Base-by-base conservation (phyloP, 331 rosid species). In the Pyrus hybrid region DNA sequence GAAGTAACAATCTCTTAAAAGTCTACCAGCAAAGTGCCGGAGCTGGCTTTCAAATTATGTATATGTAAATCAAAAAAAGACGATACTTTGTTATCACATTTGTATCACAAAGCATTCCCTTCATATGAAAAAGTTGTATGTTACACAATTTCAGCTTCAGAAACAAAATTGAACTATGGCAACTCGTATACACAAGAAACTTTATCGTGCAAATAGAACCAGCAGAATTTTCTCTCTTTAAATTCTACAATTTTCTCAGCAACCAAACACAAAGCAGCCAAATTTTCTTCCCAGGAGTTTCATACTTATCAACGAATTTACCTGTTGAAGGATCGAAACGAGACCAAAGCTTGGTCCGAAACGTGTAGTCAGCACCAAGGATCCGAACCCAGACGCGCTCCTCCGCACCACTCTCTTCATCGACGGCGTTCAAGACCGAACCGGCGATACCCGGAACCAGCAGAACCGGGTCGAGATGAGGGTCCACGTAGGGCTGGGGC, bases 381-480 rank as follows among this genome's bases (percentile, higher is more conserved):
- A 94, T 87, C 53, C 97, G 85, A 78, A 94, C 93, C 99, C 99
- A 94, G 80, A 94, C 86, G 57, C 99, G 86, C 70, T 91, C 99
- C 75, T 83, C 86, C 28, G 37, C 79, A 23, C 91, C 97, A 20
- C 79, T 87, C 33, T 67, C 68, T 7, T 76, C 79, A 63, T 79
- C 82, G 0, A 92, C 92, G 32, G 96, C 91, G 75, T 86, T 77
- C 80, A 94, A 63, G 1, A 94, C 79, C 49, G 99, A 88, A 70
- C 97, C 99, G 21, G 86, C 97, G 66, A 94, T 58, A 3, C 99
- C 99, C 7, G 97, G 99, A 12, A 94, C 91, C 82, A 94, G 56
- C 28, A 94, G 82, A 12, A 94, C 97, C 28, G 99, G 99, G 79
- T 94, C 97, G 23, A 94, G 93, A 64, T 80, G 74, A 6, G 97